Evolutionary conservation across 441 rosid species (phyloP), one percentile per base, ranked within the genome.

Genomic region (Eutrema salsugineum): DNA sequence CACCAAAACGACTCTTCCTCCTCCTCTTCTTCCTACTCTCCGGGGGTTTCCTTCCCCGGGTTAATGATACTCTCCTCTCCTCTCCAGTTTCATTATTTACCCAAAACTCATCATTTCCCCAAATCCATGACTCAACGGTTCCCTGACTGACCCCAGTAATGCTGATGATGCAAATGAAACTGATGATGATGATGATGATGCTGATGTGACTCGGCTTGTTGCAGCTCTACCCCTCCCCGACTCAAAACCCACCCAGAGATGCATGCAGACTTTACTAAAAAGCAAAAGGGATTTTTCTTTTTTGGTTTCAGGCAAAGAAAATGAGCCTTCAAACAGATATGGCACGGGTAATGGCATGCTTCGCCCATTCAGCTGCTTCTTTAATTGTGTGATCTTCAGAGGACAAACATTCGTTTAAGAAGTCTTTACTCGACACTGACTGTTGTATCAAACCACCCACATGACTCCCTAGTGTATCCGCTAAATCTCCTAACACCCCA

Each of bases 301-400:
- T 70, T 59, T 58, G n/a, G n/a, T 36, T 24, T 48, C 17, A 35
- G 64, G 70, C 32, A 70, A 57, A 63, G 65, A 58, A 63, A 76
- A 75, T 44, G n/a, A 60, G 70, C 77, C 80, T 88, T 87, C 70
- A 86, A 84, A 83, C 83, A 71, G 91, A 83, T 51, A 85, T 81
- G 56, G 91, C 89, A 49, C 86, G 88, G 67, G 72, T 81, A 51
- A 88, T 84, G 76, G 94, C 91, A 82, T 82, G 80, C 72, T 85
- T 88, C 49, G 89, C 88, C 94, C 94, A 88, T 83, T 88, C 94
- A 0, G 96, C 94, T 79, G 94, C 90, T 83, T 90, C 91, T 80
- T 88, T 90, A 32, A 88, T 83, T 80, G 86, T 72, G 77, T 78
- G 83, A 75, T 88, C 94, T 14, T 88, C 91, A 17, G 89, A 85